Evolutionary conservation across 1,284 basidiomycete species (phyloP), one percentile per base, ranked within the genome.

Genomic region (Ceraceosorus bombacis): DNA sequence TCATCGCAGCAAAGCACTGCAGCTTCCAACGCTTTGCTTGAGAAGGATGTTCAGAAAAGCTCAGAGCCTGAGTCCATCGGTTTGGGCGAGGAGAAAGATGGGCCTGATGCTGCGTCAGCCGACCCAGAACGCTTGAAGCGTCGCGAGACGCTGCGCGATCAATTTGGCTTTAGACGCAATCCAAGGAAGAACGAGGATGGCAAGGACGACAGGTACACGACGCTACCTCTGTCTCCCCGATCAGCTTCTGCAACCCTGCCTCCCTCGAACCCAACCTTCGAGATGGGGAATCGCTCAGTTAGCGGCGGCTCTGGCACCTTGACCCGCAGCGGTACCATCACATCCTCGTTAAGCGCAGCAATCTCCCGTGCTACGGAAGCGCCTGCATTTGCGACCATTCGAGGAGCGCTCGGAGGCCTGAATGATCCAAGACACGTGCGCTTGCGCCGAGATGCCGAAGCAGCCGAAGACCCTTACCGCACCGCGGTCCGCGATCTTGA

Each of bases 111-210:
- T 0, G 59, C 59, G 5, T 49, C 57, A 40, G 40, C 60, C 10
- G 71, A 74, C 51, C 61, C 68, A 1, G 69, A 69, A 37, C 62
- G 59, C 40, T 61, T 75, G 53, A 67, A 76, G 62, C 67, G 74
- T 36, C 61, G 74, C 15, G 71, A 74, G 58, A 76, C 72, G 17
- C 57, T 77, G 15, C 72, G 74, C 41, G 68, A 75, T 57, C 73
- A 77, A 55, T 77, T 77, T 51, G 74, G 74, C 43, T 77, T 76
- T 61, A 59, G 64, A 38, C 41, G 17, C 13, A 12, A 36, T 7
- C 59, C 64, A 38, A 61, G 69, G 10, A 55, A 61, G n/a, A 57
- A 56, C 46, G 61, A 64, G 36, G 63, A 59, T 6, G 60, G 56
- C 7, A n/a, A n/a, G 5, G 46, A 37, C 59, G 49, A 49, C 39